Evolutionary conservation across 768 basidiomycete genomes (phyloP).

Genomic region (Dacryopinax spathularia): DNA sequence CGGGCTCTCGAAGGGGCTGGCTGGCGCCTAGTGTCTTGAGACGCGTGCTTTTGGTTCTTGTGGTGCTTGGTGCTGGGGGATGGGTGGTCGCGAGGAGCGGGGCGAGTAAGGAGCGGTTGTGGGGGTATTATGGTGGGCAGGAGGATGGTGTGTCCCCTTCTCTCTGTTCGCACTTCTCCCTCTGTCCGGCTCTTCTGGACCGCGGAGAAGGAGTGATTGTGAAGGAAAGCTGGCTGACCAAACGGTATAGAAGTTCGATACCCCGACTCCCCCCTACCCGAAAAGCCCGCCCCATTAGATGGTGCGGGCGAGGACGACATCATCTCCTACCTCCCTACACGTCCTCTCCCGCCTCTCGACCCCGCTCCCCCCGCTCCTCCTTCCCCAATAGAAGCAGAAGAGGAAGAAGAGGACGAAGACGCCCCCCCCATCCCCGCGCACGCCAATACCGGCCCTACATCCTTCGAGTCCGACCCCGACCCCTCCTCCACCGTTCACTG

Average conservation of each 20-base stretch:
- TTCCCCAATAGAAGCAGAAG: neutral
- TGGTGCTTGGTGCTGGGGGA: neutral
- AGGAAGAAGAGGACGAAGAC: neutral
- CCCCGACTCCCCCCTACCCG: neutral
- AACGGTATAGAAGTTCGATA: neutral
- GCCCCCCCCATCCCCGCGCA: constrained; percentile 7
- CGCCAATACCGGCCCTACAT: constrained; percentile 20
- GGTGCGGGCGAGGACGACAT: neutral
- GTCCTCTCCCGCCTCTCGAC: neutral
- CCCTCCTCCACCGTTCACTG: constrained; percentile 61
- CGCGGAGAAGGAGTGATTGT: neutral
- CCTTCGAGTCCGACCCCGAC: constrained; percentile 62
- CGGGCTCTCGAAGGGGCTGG: neutral
- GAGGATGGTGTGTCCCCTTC: neutral
- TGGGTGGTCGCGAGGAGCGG: neutral
- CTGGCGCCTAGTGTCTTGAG: neutral
- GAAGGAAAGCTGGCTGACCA: neutral
- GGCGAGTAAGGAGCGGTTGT: neutral
- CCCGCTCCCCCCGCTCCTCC: neutral
- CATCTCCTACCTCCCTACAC: neutral
- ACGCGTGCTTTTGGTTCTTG: neutral
- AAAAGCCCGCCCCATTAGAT: neutral
- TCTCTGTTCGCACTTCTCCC: too few relatives aligned
- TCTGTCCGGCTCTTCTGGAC: too few relatives aligned
- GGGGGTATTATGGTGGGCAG: neutral